Base-by-base conservation (phyloP, 2,329 filamentous ascomycete genomes). In the Stemphylium beticola region DNA sequence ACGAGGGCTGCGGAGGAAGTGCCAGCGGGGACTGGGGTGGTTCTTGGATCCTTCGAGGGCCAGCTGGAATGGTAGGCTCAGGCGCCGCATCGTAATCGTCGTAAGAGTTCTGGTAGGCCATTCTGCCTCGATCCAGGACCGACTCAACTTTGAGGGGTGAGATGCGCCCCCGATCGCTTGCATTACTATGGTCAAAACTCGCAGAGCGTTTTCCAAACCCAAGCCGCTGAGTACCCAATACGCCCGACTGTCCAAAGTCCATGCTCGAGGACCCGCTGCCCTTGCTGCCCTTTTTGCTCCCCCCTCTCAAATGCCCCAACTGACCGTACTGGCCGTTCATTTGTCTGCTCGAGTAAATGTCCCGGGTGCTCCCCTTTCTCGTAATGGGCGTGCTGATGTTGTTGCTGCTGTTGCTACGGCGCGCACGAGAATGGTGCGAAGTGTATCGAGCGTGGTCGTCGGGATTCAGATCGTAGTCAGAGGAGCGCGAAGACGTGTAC, bases 341-440 rank as follows among this genome's bases (percentile, higher is more conserved):
- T 22, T 62, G 64, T 7, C 65, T 67, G 53, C 65, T 54, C 49
- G 61, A 26, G 38, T 61, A 67, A 1, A 55, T 59, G 46, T 75
- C 70, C 72, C 78, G 58, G 67, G 75, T 51, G 57, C 71, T 75
- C 26, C 70, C 65, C 38, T 66, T 73, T 15, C 69, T 60, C 51
- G 54, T 64, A 39, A 72, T 59, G 8, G 60, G 60, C 17, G 57
- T 59, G 26, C 64, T 69, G 65, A 88, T 87, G 70, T 87, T 90
- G 32, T 89, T 91, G 72, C 87, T 90, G 79, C 90, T 93, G 72
- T 92, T 92, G 77, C 91, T 95, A 54, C 90, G 85, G 55, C 88
- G 85, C 12, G 85, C 84, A 44, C 85, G 64, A 69, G 77, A 61
- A 66, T 74, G 49, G 43, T 78, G 77, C 38, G 67, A 69, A 4